These are phyloP conservation scores for Phytophthora lateralis DNA, from an alignment of 352 stramenopile species.

Conservation along the genomic window DNA sequence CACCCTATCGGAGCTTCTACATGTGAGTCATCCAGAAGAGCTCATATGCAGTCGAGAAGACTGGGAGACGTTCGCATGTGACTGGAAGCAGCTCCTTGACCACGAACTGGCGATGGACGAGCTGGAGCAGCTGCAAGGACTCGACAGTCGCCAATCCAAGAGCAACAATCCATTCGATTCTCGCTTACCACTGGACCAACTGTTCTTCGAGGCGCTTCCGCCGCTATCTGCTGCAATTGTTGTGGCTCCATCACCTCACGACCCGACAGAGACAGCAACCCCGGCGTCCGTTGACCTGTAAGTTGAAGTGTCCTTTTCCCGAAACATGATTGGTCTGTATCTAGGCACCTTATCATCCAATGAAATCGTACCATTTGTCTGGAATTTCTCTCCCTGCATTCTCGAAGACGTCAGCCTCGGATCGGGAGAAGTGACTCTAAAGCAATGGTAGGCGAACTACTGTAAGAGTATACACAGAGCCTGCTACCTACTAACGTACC, in stretches of 20 bases:
- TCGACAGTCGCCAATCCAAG: conserved; percentile 20
- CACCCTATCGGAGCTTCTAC: conserved; percentile 28
- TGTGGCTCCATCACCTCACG: conserved; percentile 31
- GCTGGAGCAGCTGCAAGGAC: conserved; percentile 44
- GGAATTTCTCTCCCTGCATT: conserved; percentile 3
- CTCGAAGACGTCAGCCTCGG: conserved; percentile 15
- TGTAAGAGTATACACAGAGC: neutral
- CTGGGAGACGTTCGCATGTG: conserved; percentile 61
- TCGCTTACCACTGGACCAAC: conserved; percentile 27
- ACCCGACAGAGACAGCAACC: conserved; percentile 24
- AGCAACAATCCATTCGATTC: neutral
- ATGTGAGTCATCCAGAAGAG: conserved; percentile 38
- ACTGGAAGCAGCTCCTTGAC: conserved; percentile 60
- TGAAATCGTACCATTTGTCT: conserved; percentile 7
- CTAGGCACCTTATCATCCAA: conserved; percentile 11
- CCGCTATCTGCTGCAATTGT: conserved; percentile 33
- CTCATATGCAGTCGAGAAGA: conserved; percentile 59
- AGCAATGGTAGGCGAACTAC: neutral
- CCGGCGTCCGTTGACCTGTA: conserved; percentile 35
- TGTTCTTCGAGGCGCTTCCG: conserved; percentile 43
- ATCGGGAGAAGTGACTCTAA: conserved; percentile 1
- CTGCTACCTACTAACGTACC: neutral
- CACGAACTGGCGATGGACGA: conserved; percentile 64
- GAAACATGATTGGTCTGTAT: conserved; percentile 4
- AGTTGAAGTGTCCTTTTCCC: neutral